Evolutionary conservation across 2,329 filamentous ascomycete genomes (phyloP).

Genomic region (Aspergillus vadensis): DNA sequence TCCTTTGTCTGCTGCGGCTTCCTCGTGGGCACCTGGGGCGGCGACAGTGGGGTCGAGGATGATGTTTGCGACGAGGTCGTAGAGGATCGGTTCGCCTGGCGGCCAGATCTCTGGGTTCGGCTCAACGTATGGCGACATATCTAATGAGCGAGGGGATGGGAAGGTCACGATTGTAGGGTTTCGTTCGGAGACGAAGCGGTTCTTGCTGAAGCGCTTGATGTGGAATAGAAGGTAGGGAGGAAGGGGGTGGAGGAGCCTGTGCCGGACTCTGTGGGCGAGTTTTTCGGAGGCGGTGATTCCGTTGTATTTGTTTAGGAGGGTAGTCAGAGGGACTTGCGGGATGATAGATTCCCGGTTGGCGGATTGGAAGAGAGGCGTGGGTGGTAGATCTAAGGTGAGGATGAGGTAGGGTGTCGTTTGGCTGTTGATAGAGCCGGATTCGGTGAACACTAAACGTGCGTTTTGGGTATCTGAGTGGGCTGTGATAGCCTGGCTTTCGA

Average conservation of each 20-base stretch:
- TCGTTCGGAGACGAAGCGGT: slow-evolving; percentile 94
- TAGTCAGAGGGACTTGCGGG: slow-evolving; percentile 71
- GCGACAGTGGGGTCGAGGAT: slow-evolving; percentile 53
- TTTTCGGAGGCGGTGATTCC: slow-evolving; percentile 85
- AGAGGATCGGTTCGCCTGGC: slow-evolving; percentile 81
- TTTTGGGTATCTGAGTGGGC: slow-evolving; percentile 78
- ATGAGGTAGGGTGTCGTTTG: slow-evolving; percentile 82
- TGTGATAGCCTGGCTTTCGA: slow-evolving; percentile 92
- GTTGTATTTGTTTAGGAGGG: slow-evolving; percentile 89
- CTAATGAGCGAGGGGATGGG: slow-evolving; percentile 76
- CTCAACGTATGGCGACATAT: slow-evolving; percentile 89
- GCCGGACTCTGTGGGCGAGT: slow-evolving; percentile 82
- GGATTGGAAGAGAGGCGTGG: slow-evolving; percentile 93
- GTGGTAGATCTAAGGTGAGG: slow-evolving; percentile 87
- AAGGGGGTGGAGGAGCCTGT: slow-evolving; percentile 84
- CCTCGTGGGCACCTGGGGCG: slow-evolving; percentile 67
- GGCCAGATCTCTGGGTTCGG: slow-evolving; percentile 73
- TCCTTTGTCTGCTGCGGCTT: slow-evolving; percentile 41
- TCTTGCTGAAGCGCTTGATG: slow-evolving; percentile 93
- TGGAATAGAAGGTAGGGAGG: slow-evolving; percentile 92
- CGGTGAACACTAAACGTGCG: slow-evolving; percentile 89
- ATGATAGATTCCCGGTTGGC: slow-evolving; percentile 95
- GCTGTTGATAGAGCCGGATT: slow-evolving; percentile 77
- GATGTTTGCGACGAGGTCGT: slow-evolving; percentile 94
- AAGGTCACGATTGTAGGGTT: slow-evolving; percentile 99